Percentiles rank a stretch among this genome's conserved stretches.
Evolutionary conservation across 2,329 filamentous ascomycete genomes (phyloP).

Genomic region (Dactylonectria estremocensis): DNA sequence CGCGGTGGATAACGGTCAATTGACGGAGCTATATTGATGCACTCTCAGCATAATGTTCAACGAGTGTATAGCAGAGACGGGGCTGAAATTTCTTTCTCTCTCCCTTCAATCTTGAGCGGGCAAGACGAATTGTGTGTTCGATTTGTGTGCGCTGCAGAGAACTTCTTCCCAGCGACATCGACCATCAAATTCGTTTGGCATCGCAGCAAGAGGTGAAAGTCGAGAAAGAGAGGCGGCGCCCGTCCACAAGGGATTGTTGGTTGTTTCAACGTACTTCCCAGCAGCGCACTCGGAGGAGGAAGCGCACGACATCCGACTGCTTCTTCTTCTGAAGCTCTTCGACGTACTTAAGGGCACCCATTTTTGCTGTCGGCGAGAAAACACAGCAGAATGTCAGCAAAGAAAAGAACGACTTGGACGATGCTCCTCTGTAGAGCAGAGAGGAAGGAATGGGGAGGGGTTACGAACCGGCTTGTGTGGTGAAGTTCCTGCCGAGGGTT

Average conservation of each 20-base stretch:
- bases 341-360: slow-evolving; percentile 99
- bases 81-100: slow-evolving; percentile 31
- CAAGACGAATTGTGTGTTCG: slow-evolving; percentile 18
- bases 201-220: slow-evolving; percentile 32
- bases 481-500: slow-evolving; percentile 56
- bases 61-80: slow-evolving; percentile 89
- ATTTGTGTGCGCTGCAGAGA: slow-evolving; percentile 23
- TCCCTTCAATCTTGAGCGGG: slow-evolving; percentile 27
- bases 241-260: slow-evolving; percentile 56
- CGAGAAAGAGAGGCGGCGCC: slow-evolving; percentile 42
- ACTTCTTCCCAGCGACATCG: slow-evolving; percentile 31
- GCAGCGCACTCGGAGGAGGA: slow-evolving; percentile 99
- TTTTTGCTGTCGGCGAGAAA: slow-evolving; percentile 71
- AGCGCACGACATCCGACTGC: slow-evolving; percentile 99
- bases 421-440: not conserved
- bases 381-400: slow-evolving; percentile 47
- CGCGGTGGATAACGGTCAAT: slow-evolving; percentile 99
- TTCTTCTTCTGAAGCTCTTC: slow-evolving; percentile 99
- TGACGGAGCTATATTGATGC: slow-evolving; percentile 99
- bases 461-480: slow-evolving; percentile 57
- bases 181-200: slow-evolving; percentile 30
- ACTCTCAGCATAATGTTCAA: slow-evolving; percentile 99
- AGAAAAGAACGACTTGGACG: slow-evolving; percentile 14
- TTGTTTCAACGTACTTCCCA: slow-evolving; percentile 90
- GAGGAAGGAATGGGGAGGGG: slow-evolving; percentile 16